Conservation (phyloP, 495 filamentous ascomycete species). For the Parmelia sp. region DNA sequence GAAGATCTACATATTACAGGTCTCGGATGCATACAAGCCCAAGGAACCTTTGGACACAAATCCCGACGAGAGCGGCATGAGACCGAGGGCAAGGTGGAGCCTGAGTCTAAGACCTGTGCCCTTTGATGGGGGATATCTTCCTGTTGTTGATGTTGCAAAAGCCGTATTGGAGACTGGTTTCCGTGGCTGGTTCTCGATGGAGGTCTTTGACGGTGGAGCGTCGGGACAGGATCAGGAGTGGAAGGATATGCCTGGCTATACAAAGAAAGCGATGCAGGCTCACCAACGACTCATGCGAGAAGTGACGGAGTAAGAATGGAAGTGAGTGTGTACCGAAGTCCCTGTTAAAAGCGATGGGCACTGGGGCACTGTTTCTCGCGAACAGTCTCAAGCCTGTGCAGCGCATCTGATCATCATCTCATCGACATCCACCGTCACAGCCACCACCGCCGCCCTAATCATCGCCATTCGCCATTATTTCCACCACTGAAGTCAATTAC, state of each 20-base stretch:
- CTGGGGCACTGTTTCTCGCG: background rate
- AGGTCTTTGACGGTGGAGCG: constrained; percentile 66
- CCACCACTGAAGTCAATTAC: background rate
- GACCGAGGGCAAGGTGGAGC: constrained; percentile 64
- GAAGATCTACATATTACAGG: constrained; percentile 72
- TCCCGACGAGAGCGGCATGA: constrained; percentile 40
- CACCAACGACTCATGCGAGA: constrained; percentile 48
- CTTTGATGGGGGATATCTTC: constrained; percentile 66
- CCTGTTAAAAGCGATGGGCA: background rate
- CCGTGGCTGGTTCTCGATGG: constrained; percentile 64
- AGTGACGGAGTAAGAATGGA: constrained; percentile 29
- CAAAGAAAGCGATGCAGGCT: constrained; percentile 53
- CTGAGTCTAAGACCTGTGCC: constrained; percentile 64
- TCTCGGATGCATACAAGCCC: constrained; percentile 70
- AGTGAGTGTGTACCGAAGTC: background rate
- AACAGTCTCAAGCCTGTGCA: no score
- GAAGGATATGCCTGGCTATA: constrained; percentile 51
- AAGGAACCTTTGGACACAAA: constrained; percentile 44
- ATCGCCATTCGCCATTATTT: background rate
- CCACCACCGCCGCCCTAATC: background rate
- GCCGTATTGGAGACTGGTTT: constrained; percentile 69
- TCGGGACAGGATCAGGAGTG: constrained; percentile 53
- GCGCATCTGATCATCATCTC: background rate
- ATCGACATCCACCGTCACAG: background rate
- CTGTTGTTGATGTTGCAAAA: constrained; percentile 55